Evolutionary conservation across 176 grass and related monocot species (phyloP).

Genomic region (Saccharum spontaneum): DNA sequence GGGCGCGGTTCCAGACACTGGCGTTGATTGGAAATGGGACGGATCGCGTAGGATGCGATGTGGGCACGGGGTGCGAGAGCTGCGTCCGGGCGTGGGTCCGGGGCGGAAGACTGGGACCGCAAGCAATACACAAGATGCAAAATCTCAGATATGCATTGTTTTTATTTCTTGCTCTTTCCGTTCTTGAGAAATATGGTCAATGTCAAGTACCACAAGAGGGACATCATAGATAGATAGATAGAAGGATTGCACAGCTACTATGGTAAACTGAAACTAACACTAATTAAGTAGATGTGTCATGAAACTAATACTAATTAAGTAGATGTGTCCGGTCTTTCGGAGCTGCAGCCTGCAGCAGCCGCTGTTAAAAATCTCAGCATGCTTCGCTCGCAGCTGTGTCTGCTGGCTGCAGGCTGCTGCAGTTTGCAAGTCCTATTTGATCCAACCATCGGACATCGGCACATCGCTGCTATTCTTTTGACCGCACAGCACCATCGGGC

Average conservation of each 20-base stretch:
- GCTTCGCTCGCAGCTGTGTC: too few species aligned
- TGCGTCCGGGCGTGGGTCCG: too few species aligned
- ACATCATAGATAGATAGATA: background rate
- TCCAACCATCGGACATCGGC: background rate
- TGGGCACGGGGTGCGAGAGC: too few species aligned
- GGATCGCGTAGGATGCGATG: too few species aligned
- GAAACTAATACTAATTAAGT: background rate
- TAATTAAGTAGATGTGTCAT: background rate
- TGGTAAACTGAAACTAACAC: background rate
- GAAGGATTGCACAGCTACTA: background rate
- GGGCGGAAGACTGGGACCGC: too few species aligned
- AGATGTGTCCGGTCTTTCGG: too few species aligned
- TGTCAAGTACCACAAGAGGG: background rate
- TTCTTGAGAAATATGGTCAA: background rate
- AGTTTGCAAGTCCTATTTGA: too few species aligned
- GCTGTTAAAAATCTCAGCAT: too few species aligned
- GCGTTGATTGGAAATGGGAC: too few species aligned
- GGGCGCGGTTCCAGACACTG: too few species aligned
- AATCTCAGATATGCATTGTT: background rate
- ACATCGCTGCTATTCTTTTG: background rate
- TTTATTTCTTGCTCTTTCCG: background rate
- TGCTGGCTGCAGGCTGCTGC: too few species aligned
- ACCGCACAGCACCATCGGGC: background rate
- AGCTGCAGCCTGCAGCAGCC: too few species aligned
- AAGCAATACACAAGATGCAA: background rate